Evolutionary conservation across 2,329 filamentous ascomycete species (phyloP), one percentile per base, ranked within the genome.

Genomic region (Fonsecaea nubica): DNA sequence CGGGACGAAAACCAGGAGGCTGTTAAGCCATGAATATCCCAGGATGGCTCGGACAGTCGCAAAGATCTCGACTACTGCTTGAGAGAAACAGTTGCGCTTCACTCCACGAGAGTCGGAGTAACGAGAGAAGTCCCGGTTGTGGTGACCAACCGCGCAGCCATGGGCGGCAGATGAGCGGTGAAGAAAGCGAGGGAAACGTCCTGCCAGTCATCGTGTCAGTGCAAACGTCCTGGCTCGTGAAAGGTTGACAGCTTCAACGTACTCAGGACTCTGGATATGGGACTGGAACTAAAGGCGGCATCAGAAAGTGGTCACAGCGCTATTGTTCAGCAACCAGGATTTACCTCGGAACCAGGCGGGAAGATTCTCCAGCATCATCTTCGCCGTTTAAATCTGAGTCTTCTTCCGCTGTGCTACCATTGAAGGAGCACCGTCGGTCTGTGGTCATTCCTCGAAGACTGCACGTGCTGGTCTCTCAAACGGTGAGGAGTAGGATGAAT

Each of bases 21-120:
- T 96, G 25, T 68, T 68, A 18, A 66, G 12, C 63, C 91, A 96
- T 0, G 92, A 94, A 73, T 53, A 59, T 13, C 33, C 38, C 42
- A 58, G 33, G 48, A 59, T 64, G 45, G 45, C 18, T 1, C 56
- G 56, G 35, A 42, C 13, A n/a, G 35, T 35, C 4, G 9, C 13
- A 30, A 64, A 6, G 18, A 54, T 12, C 18, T 35, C 57, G 25
- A 18, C 30, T 8, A 59, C 21, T 12, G 15, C 21, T 4, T 33
- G 40, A 8, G 40, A 59, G 25, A 35, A 50, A 25, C 57, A 59
- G 21, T 50, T 59, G n/a, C 57, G 57, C 13, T 50, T 45, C 33
- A 32, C 32, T 8, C 30, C 35, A 4, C 12, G 32, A 59, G 32
- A 6, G 12, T 18, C 25, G 2, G 57, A 36, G n/a, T 50, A 33